phyloP scores from a whole-genome alignment of 192 early-diverging fungal species.

The Gamsiella multidivaricata region DNA sequence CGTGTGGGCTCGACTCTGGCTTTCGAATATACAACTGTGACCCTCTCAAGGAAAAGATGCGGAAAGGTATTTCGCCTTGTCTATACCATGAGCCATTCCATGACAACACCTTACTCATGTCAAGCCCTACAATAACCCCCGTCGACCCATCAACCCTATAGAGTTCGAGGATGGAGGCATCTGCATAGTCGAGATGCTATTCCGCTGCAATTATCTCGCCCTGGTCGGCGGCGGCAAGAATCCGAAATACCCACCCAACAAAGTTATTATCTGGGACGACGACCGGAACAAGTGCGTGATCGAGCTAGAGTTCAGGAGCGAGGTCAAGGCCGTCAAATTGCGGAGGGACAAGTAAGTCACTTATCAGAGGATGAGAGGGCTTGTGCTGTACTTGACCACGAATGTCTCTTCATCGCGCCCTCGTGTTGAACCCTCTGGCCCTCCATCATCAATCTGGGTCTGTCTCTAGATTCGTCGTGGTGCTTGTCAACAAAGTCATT shows the following conservation, averaged over 20 bases:
- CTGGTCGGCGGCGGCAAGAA: conserved; percentile 87
- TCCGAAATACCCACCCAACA: conserved; percentile 87
- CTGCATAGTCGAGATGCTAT: conserved; percentile 85
- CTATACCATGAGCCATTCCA: neutral
- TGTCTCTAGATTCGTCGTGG: conserved; percentile 83
- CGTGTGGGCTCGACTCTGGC: conserved; percentile 81
- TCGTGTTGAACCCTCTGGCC: too few species aligned
- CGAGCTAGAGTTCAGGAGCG: conserved; percentile 82
- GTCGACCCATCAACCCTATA: conserved; percentile 13
- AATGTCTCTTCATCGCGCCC: neutral
- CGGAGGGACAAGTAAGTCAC: conserved; percentile 73
- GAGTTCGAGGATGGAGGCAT: conserved; percentile 89
- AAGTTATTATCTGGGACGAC: conserved; percentile 91
- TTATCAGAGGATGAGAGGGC: too few species aligned
- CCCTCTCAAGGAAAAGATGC: conserved; percentile 86
- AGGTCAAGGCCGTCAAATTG: conserved; percentile 84
- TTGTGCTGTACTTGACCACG: neutral
- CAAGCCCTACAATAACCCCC: neutral
- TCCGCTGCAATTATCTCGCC: conserved; percentile 86
- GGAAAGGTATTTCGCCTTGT: conserved; percentile 60
- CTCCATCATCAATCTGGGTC: too few species aligned
- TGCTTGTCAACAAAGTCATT: conserved; percentile 80
- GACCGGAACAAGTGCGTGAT: conserved; percentile 73
- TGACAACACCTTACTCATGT: neutral
- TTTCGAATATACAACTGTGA: conserved; percentile 89